Evolutionary conservation across 306 rosid species (phyloP).

Genomic region (Gillenia trifoliata): DNA sequence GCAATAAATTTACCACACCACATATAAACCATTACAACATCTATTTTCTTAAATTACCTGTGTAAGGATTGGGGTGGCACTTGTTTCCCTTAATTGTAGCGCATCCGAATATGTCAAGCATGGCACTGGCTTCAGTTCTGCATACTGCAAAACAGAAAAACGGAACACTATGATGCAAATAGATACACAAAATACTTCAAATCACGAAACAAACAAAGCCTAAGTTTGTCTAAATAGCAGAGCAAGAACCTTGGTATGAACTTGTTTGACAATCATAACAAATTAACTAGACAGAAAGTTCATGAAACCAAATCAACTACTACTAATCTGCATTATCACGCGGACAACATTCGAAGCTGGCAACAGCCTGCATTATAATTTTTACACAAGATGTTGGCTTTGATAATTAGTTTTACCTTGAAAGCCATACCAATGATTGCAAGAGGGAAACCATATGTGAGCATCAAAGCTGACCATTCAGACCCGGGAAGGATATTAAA

Average conservation of each 20-base stretch:
- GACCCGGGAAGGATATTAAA: constrained; percentile 90
- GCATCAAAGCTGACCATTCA: constrained; percentile 96
- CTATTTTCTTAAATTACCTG: constrained; percentile 42
- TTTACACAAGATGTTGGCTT: neutral
- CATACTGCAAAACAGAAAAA: constrained; percentile 61
- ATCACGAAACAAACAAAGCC: neutral
- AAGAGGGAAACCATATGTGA: constrained; percentile 97
- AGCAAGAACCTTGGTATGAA: neutral
- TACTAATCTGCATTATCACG: neutral
- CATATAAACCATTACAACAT: neutral
- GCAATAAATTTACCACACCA: neutral
- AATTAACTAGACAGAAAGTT: neutral
- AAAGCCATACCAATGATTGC: constrained; percentile 99
- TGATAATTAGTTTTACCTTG: constrained; percentile 47
- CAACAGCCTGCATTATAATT: neutral
- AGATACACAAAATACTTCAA: neutral
- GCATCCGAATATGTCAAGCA: constrained; percentile 86
- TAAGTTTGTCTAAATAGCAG: neutral
- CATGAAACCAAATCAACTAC: neutral
- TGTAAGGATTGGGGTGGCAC: constrained; percentile 81
- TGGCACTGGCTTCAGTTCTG: constrained; percentile 96
- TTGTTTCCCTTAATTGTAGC: constrained; percentile 56
- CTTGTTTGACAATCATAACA: neutral
- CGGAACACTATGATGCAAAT: constrained; percentile 5
- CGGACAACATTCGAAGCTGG: neutral